Evolutionary conservation across 495 filamentous ascomycete species (phyloP), one percentile per base, ranked within the genome.

Genomic region (Penicillium goetzii): DNA sequence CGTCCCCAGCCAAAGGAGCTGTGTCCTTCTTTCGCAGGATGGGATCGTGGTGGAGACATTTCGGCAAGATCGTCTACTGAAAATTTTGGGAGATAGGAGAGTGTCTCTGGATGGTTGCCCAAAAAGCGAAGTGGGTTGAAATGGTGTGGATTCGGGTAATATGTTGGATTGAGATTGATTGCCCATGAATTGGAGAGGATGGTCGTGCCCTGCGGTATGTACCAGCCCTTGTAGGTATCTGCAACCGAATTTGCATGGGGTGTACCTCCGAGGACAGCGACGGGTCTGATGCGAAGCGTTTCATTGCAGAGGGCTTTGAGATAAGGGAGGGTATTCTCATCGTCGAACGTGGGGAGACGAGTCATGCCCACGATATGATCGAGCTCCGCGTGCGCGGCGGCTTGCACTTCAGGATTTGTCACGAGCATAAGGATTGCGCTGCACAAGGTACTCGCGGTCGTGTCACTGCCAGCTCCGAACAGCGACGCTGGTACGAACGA

Each of bases 401-500:
- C 59, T 54, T 81, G 78, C 0, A 76, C 76, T 2, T 76, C 61
- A 2, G 80, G 78, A 59, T 74, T 77, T 10, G 78, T 78, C 11
- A 75, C 64, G 2, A 90, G 80, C 34, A 85, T 87, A 28, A 88
- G 83, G 36, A 89, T 78, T 32, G 86, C 87, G 19, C 80, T 84
- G 67, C 82, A 81, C 32, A 90, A 74, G 0, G 87, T 88, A 40
- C 84, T 84, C 10, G 86, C 74, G 54, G 85, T 85, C 5, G 87
- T 90, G 69, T 90, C 87, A n/a, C 83, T 82, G 14, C 87, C 87
- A 14, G 87, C 87, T 3, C 85, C 86, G 60, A 89, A 40, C 0
- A 72, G 70, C 60, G 79, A 75, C 25, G 76, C 79, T 10, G 75
- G 67, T 28, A 80, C 70, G 60, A 81, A 80, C 11, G 71, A 89